These are phyloP conservation scores for Aspergillus avenaceus DNA, from an alignment of 495 filamentous ascomycete species.

Conservation along the genomic window DNA sequence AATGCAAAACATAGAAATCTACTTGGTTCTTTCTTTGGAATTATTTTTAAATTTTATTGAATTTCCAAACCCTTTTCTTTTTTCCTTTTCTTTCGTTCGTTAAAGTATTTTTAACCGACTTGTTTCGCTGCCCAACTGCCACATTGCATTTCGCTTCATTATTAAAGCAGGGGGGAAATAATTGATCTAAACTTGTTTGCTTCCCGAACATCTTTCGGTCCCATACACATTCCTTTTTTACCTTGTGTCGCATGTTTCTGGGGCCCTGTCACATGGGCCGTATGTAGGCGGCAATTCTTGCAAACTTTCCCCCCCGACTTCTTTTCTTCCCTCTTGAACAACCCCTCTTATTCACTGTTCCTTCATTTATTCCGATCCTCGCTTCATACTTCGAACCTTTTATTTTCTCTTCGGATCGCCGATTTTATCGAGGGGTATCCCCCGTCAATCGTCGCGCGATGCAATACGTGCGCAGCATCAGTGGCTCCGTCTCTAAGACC, in stretches of 20 bases:
- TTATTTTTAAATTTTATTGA: too few species aligned
- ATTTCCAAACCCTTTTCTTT: background rate
- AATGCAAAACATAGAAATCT: too few species aligned
- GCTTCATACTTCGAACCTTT: background rate
- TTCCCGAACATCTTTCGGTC: slow-evolving; percentile 1
- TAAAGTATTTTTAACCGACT: background rate
- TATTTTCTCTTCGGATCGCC: slow-evolving; percentile 3
- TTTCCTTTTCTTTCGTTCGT: too few species aligned
- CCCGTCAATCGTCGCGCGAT: slow-evolving; percentile 46
- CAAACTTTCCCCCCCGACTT: slow-evolving; percentile 24
- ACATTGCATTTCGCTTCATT: background rate
- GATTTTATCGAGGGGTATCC: slow-evolving; percentile 15
- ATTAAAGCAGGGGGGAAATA: background rate
- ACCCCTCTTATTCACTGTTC: slow-evolving; percentile 13
- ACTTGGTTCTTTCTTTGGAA: too few species aligned
- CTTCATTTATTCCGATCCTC: slow-evolving; percentile 5
- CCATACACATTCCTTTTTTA: slow-evolving; percentile 12
- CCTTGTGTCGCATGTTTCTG: slow-evolving; percentile 22
- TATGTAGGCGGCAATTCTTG: slow-evolving; percentile 35
- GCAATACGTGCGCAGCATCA: slow-evolving; percentile 97
- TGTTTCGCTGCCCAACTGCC: background rate
- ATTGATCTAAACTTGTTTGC: background rate
- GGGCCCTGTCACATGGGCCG: slow-evolving; percentile 42
- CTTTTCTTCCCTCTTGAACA: slow-evolving; percentile 5
- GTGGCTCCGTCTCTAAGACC: slow-evolving; percentile 93